phyloP scores from a whole-genome alignment of 805 yeast species.

The Myxozyma udenii region DNA sequence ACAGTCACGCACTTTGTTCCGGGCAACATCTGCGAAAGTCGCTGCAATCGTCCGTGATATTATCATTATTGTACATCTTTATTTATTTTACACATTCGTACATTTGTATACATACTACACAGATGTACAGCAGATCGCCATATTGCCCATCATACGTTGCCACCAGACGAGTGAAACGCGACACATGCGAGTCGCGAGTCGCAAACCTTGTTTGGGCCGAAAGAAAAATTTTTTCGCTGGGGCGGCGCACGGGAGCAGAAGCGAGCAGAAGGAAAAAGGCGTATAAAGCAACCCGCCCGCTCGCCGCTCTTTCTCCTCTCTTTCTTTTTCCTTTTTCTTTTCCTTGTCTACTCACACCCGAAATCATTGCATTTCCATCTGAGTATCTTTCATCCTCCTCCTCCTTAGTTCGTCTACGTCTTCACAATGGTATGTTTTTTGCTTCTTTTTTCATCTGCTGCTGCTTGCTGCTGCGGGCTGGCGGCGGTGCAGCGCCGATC shows the following conservation, averaged over 20 bases:
- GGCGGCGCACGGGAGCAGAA: neutral
- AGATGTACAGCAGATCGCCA: too few relatives aligned
- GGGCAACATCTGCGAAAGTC: too few relatives aligned
- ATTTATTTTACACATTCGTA: too few relatives aligned
- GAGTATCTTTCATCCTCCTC: conserved; percentile 33
- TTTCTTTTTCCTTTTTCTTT: conserved; percentile 34
- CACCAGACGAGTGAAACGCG: too few relatives aligned
- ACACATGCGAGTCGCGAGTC: too few relatives aligned
- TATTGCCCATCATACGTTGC: too few relatives aligned
- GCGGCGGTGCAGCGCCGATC: neutral
- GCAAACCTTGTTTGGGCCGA: too few relatives aligned
- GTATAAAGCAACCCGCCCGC: conserved; percentile 15
- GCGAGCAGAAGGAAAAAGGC: neutral
- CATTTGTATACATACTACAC: too few relatives aligned
- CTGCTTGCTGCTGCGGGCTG: neutral
- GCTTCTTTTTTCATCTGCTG: neutral
- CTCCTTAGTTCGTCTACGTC: neutral
- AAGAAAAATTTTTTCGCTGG: neutral
- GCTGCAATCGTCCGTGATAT: too few relatives aligned
- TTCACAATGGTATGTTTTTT: conserved; percentile 35
- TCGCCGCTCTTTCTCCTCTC: conserved; percentile 11
- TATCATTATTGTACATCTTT: too few relatives aligned
- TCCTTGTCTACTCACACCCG: conserved; percentile 45
- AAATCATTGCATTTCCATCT: conserved; percentile 43
- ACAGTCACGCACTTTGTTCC: too few relatives aligned